Conservation (phyloP, 1,284 basidiomycete species). For the Fomitopsis pinicola region DNA sequence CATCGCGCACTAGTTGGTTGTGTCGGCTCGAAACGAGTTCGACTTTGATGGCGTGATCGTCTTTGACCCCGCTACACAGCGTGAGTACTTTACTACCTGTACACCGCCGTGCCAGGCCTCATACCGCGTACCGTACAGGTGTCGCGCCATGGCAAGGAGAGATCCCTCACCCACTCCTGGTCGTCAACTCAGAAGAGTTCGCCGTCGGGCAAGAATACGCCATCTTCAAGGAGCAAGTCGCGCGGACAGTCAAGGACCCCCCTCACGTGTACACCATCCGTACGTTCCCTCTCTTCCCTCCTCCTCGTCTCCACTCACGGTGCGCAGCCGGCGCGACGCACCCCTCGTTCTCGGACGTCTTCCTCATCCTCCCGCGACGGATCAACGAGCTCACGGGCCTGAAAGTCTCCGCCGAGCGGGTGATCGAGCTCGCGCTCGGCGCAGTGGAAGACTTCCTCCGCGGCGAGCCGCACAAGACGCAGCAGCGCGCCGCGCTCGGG, state of each 20-base stretch:
- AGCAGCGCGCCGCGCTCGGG: not conserved
- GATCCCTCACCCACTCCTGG: not conserved
- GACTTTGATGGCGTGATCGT: not conserved
- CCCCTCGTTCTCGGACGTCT: conserved; percentile 1
- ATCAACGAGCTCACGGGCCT: not conserved
- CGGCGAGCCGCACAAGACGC: not conserved
- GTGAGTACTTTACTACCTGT: not conserved
- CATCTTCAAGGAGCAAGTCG: conserved; percentile 1
- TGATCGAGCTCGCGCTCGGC: conserved; percentile 1
- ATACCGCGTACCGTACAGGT: not conserved
- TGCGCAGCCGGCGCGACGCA: not conserved
- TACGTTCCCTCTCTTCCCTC: not conserved
- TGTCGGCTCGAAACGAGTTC: not conserved
- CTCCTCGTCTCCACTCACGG: not conserved
- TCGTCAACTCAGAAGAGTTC: conserved; percentile 1
- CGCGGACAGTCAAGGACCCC: not conserved
- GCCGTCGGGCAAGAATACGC: conserved; percentile 1
- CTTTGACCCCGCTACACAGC: not conserved
- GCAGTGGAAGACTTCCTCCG: not conserved
- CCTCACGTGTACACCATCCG: not conserved
- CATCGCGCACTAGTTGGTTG: not conserved
- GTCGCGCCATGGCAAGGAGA: not conserved
- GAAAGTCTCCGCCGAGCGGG: not conserved
- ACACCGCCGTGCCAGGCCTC: not conserved
- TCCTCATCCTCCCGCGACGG: conserved; percentile 1